phyloP scores from a whole-genome alignment of 305 asterid genomes.

The Fraxinus dipetala region DNA sequence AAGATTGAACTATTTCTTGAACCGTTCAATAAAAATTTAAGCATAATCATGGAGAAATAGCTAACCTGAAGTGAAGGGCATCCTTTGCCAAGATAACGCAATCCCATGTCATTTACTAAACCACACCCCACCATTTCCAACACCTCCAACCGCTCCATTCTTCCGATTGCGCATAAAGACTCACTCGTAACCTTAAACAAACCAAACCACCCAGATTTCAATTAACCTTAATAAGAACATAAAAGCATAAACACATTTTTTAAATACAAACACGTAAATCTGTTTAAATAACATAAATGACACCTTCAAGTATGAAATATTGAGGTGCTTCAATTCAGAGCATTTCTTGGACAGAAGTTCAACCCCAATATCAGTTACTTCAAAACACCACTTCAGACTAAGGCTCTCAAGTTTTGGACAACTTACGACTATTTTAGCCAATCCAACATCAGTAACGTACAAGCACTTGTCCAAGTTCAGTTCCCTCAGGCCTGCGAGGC shows the following conservation, averaged over 20 bases:
- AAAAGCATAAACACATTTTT: background rate
- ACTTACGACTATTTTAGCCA: conserved; percentile 57
- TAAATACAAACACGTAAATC: too few relatives aligned
- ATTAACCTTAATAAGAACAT: background rate
- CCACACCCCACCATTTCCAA: conserved; percentile 62
- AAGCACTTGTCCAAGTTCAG: conserved; percentile 53
- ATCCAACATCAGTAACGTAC: conserved; percentile 55
- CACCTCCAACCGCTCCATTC: conserved; percentile 58
- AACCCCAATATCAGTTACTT: conserved; percentile 57
- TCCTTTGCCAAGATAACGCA: conserved; percentile 52
- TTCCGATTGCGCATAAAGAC: conserved; percentile 49
- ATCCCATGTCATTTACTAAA: conserved; percentile 49
- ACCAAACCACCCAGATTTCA: background rate
- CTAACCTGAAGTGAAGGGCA: conserved; percentile 67
- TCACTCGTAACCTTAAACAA: conserved; percentile 53
- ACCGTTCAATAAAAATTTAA: background rate
- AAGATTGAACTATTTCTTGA: background rate
- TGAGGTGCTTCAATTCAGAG: conserved; percentile 43
- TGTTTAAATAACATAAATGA: background rate
- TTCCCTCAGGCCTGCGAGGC: conserved; percentile 41
- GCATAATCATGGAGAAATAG: background rate
- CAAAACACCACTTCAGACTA: conserved; percentile 64
- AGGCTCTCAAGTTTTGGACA: conserved; percentile 48
- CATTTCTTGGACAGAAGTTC: conserved; percentile 55
- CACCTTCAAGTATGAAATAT: conserved; percentile 64